Evolutionary conservation across 371 early-diverging fungal genomes (phyloP).

Genomic region (Mortierella sp.): DNA sequence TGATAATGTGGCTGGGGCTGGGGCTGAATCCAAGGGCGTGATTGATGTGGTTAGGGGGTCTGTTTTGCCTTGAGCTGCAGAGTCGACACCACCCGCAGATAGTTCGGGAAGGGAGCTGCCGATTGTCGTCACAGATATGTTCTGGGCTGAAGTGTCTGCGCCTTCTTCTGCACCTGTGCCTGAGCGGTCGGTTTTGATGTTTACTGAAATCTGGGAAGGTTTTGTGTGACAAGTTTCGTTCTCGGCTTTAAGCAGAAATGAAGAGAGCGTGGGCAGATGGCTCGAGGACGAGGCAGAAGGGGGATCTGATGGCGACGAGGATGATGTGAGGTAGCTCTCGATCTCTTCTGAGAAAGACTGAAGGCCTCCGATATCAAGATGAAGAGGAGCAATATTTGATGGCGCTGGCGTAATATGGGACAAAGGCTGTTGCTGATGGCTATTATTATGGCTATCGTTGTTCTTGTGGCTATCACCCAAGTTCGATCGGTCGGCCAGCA

Average conservation of each 20-base stretch:
- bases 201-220: background rate
- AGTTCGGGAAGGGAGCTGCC: background rate
- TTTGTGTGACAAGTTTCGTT: background rate
- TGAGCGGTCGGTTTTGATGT: background rate
- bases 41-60: background rate
- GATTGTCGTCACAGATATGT: too few species aligned
- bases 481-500: conserved; percentile 9
- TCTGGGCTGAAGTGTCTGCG: too few species aligned
- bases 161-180: background rate
- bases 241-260: background rate
- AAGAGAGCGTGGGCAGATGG: background rate
- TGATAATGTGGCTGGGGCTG: conserved; percentile 1
- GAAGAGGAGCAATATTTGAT: background rate
- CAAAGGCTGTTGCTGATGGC: conserved; percentile 3
- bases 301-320: background rate
- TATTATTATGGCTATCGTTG: background rate
- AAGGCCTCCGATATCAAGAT: conserved; percentile 1
- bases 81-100: too few species aligned
- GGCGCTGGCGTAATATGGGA: background rate
- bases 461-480: too few species aligned
- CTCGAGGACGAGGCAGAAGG: background rate
- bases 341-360: conserved; percentile 16
- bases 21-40: background rate
- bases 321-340: conserved; percentile 1
- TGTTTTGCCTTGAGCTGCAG: too few species aligned